Conservation (phyloP, 2,329 filamentous ascomycete species). For the Exserohilum rostratum region DNA sequence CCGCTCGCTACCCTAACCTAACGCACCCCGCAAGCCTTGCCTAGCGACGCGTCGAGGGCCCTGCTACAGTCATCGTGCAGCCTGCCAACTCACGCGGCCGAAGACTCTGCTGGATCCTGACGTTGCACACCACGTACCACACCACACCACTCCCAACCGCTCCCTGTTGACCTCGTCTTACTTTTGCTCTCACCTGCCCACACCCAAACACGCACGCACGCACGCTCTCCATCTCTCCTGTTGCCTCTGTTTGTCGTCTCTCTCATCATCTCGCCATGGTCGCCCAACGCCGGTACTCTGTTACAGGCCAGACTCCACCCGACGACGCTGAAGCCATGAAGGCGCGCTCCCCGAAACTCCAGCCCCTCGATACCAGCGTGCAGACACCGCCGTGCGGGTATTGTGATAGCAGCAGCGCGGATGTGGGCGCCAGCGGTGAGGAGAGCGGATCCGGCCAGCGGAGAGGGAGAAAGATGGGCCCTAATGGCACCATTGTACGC, state of each 20-base stretch:
- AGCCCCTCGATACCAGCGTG: conserved; percentile 45
- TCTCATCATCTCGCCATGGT: conserved; percentile 24
- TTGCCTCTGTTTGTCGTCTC: not conserved
- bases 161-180: conserved; percentile 5
- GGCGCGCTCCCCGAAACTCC: conserved; percentile 43
- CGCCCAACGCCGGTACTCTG: conserved; percentile 46
- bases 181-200: not conserved
- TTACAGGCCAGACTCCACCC: conserved; percentile 46
- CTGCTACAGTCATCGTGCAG: conserved; percentile 17
- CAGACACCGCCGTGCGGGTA: conserved; percentile 40
- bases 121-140: conserved; percentile 18
- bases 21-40: conserved; percentile 35
- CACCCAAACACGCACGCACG: not conserved
- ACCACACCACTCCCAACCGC: not conserved
- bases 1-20: conserved; percentile 16
- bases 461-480: conserved; percentile 37
- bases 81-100: conserved; percentile 29
- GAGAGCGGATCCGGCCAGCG: conserved; percentile 22
- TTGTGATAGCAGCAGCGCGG: conserved; percentile 31
- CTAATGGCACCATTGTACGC: conserved; percentile 31
- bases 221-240: not conserved
- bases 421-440: conserved; percentile 18
- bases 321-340: conserved; percentile 43
- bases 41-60: conserved; percentile 26
- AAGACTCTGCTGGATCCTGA: conserved; percentile 19